These are phyloP conservation scores for Lactarius psammicola DNA, from an alignment of 768 basidiomycete species.

Conservation along the genomic window DNA sequence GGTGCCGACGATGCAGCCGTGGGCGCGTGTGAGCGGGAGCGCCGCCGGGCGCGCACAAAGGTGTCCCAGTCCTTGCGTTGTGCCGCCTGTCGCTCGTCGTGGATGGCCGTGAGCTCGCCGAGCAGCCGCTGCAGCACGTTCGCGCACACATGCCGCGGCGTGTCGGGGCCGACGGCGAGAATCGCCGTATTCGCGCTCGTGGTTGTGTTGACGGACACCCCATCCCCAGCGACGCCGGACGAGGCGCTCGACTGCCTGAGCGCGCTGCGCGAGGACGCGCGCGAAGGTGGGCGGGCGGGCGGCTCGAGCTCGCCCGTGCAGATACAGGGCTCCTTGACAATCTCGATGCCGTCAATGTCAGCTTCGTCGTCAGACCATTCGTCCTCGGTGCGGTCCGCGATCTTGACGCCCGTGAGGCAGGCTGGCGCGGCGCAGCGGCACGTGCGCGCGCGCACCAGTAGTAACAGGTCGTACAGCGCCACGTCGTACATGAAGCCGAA, in stretches of 20 bases:
- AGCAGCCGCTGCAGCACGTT: conserved; percentile 74
- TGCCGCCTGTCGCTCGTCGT: conserved; percentile 70
- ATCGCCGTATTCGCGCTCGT: conserved; percentile 47
- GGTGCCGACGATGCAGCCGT: conserved; percentile 29
- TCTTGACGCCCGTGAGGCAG: conserved; percentile 83
- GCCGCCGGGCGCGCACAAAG: conserved; percentile 54
- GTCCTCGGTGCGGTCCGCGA: conserved; percentile 78
- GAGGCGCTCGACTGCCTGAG: background rate
- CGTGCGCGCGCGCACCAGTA: conserved; percentile 69
- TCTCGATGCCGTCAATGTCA: conserved; percentile 40
- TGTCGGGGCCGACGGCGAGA: conserved; percentile 57
- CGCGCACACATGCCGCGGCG: conserved; percentile 72
- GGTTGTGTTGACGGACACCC: background rate
- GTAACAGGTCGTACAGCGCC: conserved; percentile 72
- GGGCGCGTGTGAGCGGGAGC: conserved; percentile 50
- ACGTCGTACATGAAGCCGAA: conserved; percentile 92
- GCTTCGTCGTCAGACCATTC: conserved; percentile 75
- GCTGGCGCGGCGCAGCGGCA: conserved; percentile 78
- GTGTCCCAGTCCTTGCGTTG: conserved; percentile 84
- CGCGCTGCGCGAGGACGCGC: conserved; percentile 12
- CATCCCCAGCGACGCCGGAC: background rate
- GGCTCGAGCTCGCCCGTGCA: conserved; percentile 38
- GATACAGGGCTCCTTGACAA: conserved; percentile 43
- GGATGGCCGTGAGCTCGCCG: conserved; percentile 72
- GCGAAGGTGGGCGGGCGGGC: conserved; percentile 4